Percentiles rank a stretch among this genome's conserved stretches.
phyloP scores from a whole-genome alignment of 192 early-diverging fungal species.

The Thoreauomyces humboldtii region DNA sequence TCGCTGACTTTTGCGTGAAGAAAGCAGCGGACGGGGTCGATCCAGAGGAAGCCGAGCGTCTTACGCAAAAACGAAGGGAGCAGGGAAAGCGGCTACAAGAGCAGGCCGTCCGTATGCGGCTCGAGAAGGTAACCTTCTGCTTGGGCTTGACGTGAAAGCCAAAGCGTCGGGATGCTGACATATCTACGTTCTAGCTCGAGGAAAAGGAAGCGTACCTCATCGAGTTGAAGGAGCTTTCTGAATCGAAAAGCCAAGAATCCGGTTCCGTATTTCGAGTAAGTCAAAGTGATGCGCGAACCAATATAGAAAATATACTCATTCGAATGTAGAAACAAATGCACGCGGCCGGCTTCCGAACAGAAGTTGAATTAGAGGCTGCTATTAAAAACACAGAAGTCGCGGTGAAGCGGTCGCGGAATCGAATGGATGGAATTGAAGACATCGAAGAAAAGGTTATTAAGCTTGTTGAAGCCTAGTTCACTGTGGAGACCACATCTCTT shows the following conservation, averaged over 20 bases:
- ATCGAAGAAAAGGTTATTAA: conserved; percentile 66
- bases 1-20: background rate
- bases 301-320: background rate
- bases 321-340: conserved; percentile 34
- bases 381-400: conserved; percentile 67
- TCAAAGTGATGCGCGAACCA: background rate
- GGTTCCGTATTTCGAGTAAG: conserved; percentile 25
- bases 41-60: conserved; percentile 16
- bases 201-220: conserved; percentile 68
- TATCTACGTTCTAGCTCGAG: conserved; percentile 42
- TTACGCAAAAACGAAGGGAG: conserved; percentile 21
- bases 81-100: conserved; percentile 70
- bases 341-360: conserved; percentile 61
- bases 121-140: conserved; percentile 65
- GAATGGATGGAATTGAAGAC: conserved; percentile 77
- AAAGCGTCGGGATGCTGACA: too few relatives aligned
- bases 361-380: conserved; percentile 69
- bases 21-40: background rate
- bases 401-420: conserved; percentile 72
- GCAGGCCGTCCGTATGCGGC: conserved; percentile 73
- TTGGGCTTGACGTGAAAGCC: too few relatives aligned
- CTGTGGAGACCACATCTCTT: too few relatives aligned
- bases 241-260: background rate
- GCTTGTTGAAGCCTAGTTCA: background rate
- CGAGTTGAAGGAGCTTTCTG: conserved; percentile 46